phyloP scores from a whole-genome alignment of 768 basidiomycete species.

The Tephrocybe sp. region DNA sequence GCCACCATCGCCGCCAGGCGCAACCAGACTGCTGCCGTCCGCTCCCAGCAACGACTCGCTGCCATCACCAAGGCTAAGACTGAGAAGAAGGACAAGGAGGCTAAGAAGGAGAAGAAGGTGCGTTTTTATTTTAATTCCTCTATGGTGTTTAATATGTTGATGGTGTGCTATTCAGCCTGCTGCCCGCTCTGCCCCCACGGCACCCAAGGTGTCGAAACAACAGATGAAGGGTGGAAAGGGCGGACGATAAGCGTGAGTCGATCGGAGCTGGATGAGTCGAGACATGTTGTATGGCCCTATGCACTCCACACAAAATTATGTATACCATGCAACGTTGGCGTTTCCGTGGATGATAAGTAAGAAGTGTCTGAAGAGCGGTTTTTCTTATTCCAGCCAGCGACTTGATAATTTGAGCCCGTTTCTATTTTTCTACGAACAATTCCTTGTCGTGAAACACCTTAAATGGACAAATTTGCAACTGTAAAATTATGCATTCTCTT shows the following conservation, averaged over 20 bases:
- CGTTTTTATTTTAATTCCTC: slow-evolving; percentile 15
- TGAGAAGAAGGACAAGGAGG: slow-evolving; percentile 96
- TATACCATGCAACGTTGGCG: slow-evolving; percentile 21
- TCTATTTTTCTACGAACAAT: too few species aligned
- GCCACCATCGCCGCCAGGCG: slow-evolving; percentile 87
- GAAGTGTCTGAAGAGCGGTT: too few species aligned
- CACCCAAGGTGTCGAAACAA: slow-evolving; percentile 91
- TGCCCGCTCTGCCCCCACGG: slow-evolving; percentile 51
- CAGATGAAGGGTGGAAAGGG: slow-evolving; percentile 92
- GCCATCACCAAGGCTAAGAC: slow-evolving; percentile 94
- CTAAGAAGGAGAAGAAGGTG: slow-evolving; percentile 92
- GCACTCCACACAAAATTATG: slow-evolving; percentile 23
- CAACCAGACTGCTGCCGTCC: slow-evolving; percentile 85
- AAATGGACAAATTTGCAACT: too few species aligned
- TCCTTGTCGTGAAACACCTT: too few species aligned
- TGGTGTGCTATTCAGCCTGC: slow-evolving; percentile 40
- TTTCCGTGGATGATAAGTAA: background rate
- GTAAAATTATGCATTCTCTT: too few species aligned
- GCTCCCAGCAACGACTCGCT: slow-evolving; percentile 74
- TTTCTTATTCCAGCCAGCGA: too few species aligned
- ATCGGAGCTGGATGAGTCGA: slow-evolving; percentile 14
- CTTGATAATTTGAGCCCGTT: too few species aligned
- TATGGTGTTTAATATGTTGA: background rate
- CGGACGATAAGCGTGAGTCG: slow-evolving; percentile 49
- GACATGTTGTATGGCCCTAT: slow-evolving; percentile 25